phyloP scores from a whole-genome alignment of 768 basidiomycete genomes.

The Austroboletus festivus region DNA sequence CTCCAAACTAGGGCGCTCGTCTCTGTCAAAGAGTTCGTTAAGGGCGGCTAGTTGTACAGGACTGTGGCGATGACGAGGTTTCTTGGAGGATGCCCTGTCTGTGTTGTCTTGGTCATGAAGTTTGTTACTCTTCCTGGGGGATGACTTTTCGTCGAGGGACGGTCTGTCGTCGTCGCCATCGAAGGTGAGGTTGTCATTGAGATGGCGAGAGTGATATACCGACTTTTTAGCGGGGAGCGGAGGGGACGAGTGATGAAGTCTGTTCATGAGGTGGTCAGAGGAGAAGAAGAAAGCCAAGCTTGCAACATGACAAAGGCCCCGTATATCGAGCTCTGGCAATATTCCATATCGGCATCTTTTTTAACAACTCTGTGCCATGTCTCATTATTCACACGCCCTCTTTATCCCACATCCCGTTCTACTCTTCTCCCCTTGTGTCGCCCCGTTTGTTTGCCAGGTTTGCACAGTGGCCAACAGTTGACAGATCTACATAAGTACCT shows the following conservation, averaged over 20 bases:
- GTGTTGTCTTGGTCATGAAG: constrained; percentile 20
- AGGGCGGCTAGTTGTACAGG: constrained; percentile 69
- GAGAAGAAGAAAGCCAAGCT: constrained; percentile 33
- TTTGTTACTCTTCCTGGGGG: constrained; percentile 19
- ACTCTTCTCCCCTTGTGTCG: too few species aligned
- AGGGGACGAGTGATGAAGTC: constrained; percentile 13
- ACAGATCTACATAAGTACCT: background rate
- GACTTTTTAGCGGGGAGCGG: constrained; percentile 11
- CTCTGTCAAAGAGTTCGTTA: constrained; percentile 74
- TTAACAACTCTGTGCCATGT: constrained; percentile 30
- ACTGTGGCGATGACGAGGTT: constrained; percentile 75
- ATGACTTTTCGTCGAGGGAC: constrained; percentile 25
- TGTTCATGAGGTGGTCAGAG: constrained; percentile 27
- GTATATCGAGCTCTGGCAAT: constrained; percentile 39
- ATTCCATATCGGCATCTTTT: constrained; percentile 39
- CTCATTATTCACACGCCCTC: constrained; percentile 28
- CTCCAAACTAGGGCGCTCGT: constrained; percentile 71
- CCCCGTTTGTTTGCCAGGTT: too few species aligned
- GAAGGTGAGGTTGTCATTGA: constrained; percentile 8
- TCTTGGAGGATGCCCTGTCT: constrained; percentile 45
- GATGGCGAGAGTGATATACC: constrained; percentile 10
- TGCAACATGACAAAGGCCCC: constrained; percentile 38
- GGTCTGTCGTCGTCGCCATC: constrained; percentile 23
- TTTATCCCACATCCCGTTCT: too few species aligned
- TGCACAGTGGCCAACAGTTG: too few species aligned